A percentile compares a stretch with the other conserved stretches of the same genome.
Conservation (phyloP, 2,329 filamentous ascomycete species). For the Hypoxylon rubiginosum region DNA sequence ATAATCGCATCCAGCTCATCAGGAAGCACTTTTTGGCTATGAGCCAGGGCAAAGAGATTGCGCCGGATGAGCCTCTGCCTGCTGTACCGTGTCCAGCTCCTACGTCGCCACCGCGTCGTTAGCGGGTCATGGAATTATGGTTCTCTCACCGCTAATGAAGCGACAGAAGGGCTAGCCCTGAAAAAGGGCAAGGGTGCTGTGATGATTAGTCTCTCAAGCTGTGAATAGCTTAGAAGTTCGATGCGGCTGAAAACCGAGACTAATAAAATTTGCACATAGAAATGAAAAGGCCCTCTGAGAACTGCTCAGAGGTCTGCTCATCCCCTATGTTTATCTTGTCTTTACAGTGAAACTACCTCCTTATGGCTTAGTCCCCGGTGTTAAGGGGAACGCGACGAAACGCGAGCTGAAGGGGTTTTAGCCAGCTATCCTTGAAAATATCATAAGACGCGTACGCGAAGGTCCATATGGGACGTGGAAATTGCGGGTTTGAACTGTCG, state of each 20-base stretch:
- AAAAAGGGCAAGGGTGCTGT: neutral
- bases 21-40: conserved; percentile 60
- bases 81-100: conserved; percentile 56
- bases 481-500: neutral
- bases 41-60: conserved; percentile 53
- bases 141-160: neutral
- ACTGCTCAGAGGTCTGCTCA: neutral
- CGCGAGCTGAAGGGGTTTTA: neutral
- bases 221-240: neutral
- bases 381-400: neutral
- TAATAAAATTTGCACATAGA: neutral
- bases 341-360: no score
- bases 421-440: neutral
- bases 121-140: neutral
- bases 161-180: no score
- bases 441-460: no score
- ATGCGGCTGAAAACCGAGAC: neutral
- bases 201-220: neutral
- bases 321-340: no score
- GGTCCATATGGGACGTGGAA: no score
- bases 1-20: conserved; percentile 57
- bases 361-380: neutral
- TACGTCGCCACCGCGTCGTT: conserved; percentile 22
- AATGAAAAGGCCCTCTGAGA: neutral
- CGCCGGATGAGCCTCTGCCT: conserved; percentile 54